Conservation (phyloP, 257 asterid genomes). For the Solanum etuberosum region DNA sequence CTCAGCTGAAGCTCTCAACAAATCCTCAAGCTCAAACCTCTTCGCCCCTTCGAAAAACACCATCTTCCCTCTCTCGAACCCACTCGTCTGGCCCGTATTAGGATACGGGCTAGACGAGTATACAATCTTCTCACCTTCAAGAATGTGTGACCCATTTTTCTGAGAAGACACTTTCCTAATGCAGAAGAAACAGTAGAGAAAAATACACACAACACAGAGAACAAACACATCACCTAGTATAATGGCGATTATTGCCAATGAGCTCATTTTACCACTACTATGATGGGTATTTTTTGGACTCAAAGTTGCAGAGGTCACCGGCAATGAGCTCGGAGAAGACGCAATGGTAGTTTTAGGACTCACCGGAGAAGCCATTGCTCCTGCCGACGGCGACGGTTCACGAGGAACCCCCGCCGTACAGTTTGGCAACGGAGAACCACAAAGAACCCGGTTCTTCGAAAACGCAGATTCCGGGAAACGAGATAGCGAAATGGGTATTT, state of each 20-base stretch:
- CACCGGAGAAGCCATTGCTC: slow-evolving; percentile 45
- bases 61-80: slow-evolving; percentile 56
- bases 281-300: slow-evolving; percentile 11
- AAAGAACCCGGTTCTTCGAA: slow-evolving; percentile 31
- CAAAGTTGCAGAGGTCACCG: slow-evolving; percentile 23
- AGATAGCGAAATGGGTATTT: slow-evolving; percentile 49
- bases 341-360: slow-evolving; percentile 30
- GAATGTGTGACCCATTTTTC: slow-evolving; percentile 13
- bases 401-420: slow-evolving; percentile 33
- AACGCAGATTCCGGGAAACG: slow-evolving; percentile 47
- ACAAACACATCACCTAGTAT: slow-evolving; percentile 56
- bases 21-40: slow-evolving; percentile 80
- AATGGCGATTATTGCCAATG: slow-evolving; percentile 47
- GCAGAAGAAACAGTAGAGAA: slow-evolving; percentile 65
- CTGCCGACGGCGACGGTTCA: slow-evolving; percentile 21
- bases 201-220: slow-evolving; percentile 31
- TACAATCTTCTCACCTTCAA: slow-evolving; percentile 38
- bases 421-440: slow-evolving; percentile 57
- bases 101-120: slow-evolving; percentile 79
- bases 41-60: slow-evolving; percentile 69
- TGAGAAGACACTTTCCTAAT: slow-evolving; percentile 13
- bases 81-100: slow-evolving; percentile 19
- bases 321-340: slow-evolving; percentile 49
- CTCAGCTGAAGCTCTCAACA: slow-evolving; percentile 87
- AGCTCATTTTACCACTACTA: slow-evolving; percentile 26